phyloP scores from a whole-genome alignment of 176 grass and related monocot species.

The Microstegium vimineum region DNA sequence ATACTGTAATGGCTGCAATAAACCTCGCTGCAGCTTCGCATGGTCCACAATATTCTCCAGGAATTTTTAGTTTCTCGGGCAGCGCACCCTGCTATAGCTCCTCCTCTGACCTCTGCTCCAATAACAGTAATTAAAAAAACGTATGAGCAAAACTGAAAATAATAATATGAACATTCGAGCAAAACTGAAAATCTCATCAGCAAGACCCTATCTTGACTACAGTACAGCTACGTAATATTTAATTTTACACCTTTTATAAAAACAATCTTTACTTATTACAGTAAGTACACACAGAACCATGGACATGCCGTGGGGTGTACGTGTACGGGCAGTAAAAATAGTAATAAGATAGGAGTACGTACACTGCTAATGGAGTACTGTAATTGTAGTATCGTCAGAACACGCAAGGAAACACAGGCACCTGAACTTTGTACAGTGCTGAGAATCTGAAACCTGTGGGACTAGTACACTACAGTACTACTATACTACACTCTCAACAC shows the following conservation, averaged over 20 bases:
- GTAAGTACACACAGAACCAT: too few relatives aligned
- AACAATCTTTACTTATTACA: too few relatives aligned
- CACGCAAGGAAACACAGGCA: not conserved
- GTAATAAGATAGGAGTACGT: too few relatives aligned
- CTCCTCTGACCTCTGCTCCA: not conserved
- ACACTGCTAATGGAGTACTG: too few relatives aligned
- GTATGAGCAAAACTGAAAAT: not conserved
- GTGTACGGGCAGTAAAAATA: not conserved
- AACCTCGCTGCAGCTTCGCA: slow-evolving; percentile 4
- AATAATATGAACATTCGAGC: not conserved
- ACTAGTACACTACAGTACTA: too few relatives aligned
- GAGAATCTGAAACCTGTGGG: not conserved
- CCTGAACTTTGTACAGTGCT: not conserved
- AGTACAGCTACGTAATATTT: too few relatives aligned
- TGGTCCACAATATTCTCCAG: slow-evolving; percentile 25
- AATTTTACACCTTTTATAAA: too few relatives aligned
- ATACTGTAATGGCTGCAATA: slow-evolving; percentile 24
- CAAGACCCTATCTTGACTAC: too few relatives aligned
- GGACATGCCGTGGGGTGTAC: not conserved
- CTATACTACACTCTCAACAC: not conserved
- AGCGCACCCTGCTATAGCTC: not conserved
- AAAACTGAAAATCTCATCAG: not conserved
- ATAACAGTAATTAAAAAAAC: too few relatives aligned
- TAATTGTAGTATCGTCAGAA: not conserved
- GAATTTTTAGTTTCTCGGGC: slow-evolving; percentile 41